Evolutionary conservation across 208 protist species (phyloP).

Genomic region (Leptomonas pyrrhocoris): DNA sequence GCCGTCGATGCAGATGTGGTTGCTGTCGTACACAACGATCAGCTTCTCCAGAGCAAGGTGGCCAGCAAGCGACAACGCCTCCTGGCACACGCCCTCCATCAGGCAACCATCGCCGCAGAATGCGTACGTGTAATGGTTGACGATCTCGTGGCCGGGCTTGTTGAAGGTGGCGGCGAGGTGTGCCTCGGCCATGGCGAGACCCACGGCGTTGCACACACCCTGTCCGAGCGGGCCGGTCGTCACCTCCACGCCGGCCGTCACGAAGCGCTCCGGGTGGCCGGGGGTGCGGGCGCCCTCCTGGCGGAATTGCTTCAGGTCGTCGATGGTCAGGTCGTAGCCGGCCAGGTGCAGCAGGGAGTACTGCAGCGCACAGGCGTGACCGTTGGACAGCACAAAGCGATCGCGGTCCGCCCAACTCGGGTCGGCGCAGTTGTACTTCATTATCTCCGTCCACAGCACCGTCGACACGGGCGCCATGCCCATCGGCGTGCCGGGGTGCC

Average conservation of each 20-base stretch:
- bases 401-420: slow-evolving; percentile 97
- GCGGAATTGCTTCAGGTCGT: slow-evolving; percentile 98
- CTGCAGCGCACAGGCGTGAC: slow-evolving; percentile 98
- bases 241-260: slow-evolving; percentile 97
- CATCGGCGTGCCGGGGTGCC: slow-evolving; percentile 94
- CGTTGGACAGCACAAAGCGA: slow-evolving; percentile 99
- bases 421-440: slow-evolving; percentile 95
- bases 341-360: slow-evolving; percentile 98
- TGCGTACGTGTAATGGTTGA: slow-evolving; percentile 98
- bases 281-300: slow-evolving; percentile 95
- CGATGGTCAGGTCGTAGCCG: slow-evolving; percentile 95
- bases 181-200: slow-evolving; percentile 95
- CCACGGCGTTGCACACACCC: slow-evolving; percentile 98
- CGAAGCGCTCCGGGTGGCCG: slow-evolving; percentile 97
- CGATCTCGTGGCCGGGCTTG: slow-evolving; percentile 88
- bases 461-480: slow-evolving; percentile 96
- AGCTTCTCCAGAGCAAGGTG: slow-evolving; percentile 96
- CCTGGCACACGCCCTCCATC: slow-evolving; percentile 95
- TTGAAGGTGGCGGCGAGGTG: slow-evolving; percentile 97
- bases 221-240: slow-evolving; percentile 99
- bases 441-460: slow-evolving; percentile 94
- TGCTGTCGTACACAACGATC: slow-evolving; percentile 98
- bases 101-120: slow-evolving; percentile 99
- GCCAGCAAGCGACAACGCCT: slow-evolving; percentile 95
- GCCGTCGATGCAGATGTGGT: slow-evolving; percentile 98